These are phyloP conservation scores for Dendrobium nobile DNA, from an alignment of 106 monocot species.

Conservation along the genomic window DNA sequence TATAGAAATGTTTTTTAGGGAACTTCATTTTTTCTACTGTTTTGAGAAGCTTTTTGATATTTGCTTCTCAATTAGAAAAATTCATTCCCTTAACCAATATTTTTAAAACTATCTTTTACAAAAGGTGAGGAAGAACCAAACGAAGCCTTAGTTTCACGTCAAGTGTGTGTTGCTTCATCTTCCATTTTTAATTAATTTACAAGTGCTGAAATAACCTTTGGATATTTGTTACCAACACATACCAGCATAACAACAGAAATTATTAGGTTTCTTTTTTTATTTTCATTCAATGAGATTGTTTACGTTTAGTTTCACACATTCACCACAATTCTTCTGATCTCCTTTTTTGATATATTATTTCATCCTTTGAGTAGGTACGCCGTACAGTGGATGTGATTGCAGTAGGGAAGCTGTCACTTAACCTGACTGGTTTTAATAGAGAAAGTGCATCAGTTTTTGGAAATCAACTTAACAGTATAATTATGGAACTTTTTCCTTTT, in stretches of 20 bases:
- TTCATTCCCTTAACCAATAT: no score
- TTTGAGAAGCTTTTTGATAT: no score
- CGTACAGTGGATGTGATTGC: conserved; percentile 59
- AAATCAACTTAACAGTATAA: conserved; percentile 22
- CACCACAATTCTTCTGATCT: background rate
- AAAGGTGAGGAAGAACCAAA: no score
- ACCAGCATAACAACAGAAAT: no score
- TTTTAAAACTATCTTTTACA: no score
- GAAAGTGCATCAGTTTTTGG: conserved; percentile 86
- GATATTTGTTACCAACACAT: no score
- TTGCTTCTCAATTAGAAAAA: no score
- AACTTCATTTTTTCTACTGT: no score
- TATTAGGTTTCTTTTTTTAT: background rate
- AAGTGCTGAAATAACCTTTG: no score
- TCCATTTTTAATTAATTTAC: no score
- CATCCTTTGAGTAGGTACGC: conserved; percentile 42
- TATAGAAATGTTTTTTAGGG: no score
- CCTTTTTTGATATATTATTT: background rate
- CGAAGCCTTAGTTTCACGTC: background rate
- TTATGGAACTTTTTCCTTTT: conserved; percentile 58
- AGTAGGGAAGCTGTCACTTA: conserved; percentile 76
- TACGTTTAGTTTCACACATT: background rate
- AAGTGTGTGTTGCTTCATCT: no score
- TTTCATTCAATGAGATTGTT: background rate
- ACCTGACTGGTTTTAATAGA: conserved; percentile 75